Base-by-base conservation (phyloP, 352 stramenopile genomes). In the Aphanomyces cochlioides region DNA sequence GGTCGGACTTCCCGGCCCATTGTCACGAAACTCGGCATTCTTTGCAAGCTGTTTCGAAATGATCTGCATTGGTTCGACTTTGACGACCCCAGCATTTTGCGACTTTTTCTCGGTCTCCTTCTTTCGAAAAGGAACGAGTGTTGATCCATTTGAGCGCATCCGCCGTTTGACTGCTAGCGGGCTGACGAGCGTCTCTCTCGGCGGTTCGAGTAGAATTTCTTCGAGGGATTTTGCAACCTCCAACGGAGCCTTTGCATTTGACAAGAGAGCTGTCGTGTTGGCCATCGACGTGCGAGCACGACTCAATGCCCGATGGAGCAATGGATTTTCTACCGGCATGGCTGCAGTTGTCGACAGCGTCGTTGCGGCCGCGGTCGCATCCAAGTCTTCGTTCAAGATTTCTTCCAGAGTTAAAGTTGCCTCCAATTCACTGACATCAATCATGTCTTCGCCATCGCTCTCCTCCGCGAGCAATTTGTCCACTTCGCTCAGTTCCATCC, bases 1-100 rank as follows among this genome's bases (percentile, higher is more conserved):
- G 0, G 94, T 98, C 7, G 96, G 96, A 5, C 88, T 91, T 0
- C 92, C 92, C 0, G 91, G 88, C 0, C 91, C 92, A 70, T 96
- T 90, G 71, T 96, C 87, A 57, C 94, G 91, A 50, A 95, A 96
- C 80, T 96, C 89, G 66, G 94, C 89, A 66, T 96, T 96, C 75
- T 96, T 96, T 57, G 83, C 80, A 43, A 98, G 79, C 73, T 96
- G 88, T 36, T 87, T 82, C 69, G 90, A 96, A 72, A 97, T 96
- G 1, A 81, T 76, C 45, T 95, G 87, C 85, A 97, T 91, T 60
- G 89, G 83, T 69, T 97, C 85, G 47, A 97, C 83, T 67, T 95
- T 93, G 17, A 96, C 88, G 3, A 96, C 89, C 17, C 88, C 85
- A 13, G 69, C 74, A 41, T 78, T 77, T 41, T 69, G 48, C 28